Base-by-base conservation (phyloP, 768 basidiomycete species). In the Dentipellis fragilis region DNA sequence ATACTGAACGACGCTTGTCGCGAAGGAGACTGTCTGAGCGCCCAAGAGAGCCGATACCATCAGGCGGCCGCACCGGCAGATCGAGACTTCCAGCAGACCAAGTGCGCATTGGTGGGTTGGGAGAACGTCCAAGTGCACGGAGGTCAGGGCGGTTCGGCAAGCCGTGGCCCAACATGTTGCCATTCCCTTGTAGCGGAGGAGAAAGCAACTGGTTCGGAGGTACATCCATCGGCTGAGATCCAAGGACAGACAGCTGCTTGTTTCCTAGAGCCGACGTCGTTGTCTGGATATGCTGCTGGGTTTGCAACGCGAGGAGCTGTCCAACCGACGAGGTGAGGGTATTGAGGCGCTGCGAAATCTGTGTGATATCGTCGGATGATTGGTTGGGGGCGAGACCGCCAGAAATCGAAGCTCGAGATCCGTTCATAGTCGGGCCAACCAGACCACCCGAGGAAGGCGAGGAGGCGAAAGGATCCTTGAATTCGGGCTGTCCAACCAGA, bases 61-160 rank as follows among this genome's bases (percentile, higher is more conserved):
- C 77, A 49, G 79, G 69, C 49, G 78, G 68, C 42, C 87, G 79
- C 61, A 84, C 66, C 9, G 87, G 84, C 54, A 91, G 69, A 62
- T 93, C 89, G 14, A 91, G 72, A 46, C 78, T 85, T 37, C 89
- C 89, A 39, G 86, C 81, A 54, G 90, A 90, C 89, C 89, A 93
- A 19, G 88, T 89, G 45, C 90, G 80, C 71, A 84, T 78, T 7
- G 87, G 87, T 29, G 83, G 76, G 58, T 83, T 85, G 35, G 87
- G 80, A 16, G 79, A 73, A 54, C 89, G 83, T 34, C 79, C 71
- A 45, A 74, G 69, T 37, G 80, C 67, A 52, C 88, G 75, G 42
- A 84, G 61, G 63, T 89, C 88, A 29, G 81, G 78, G 29, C 87
- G 80, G 62, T 74, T 79, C 29, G 86, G 80, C 40, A 86, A 62